Evolutionary conservation across 164 flowering plant species (phyloP).

Genomic region (Macadamia integrifolia): DNA sequence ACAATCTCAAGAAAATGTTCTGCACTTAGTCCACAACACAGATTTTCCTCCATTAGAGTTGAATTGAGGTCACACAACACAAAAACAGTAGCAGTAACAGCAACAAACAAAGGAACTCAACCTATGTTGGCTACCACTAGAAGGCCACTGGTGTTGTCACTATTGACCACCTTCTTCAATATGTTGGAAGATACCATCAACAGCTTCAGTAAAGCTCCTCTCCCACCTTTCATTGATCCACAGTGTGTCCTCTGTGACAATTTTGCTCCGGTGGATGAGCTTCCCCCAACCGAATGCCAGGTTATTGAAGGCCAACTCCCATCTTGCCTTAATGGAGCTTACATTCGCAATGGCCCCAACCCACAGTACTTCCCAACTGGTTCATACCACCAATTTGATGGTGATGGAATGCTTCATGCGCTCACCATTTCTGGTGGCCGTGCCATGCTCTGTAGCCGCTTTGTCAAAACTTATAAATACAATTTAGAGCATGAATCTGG

Average conservation of each 20-base stretch:
- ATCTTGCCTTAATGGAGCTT: slow-evolving; percentile 44
- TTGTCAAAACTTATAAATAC: slow-evolving; percentile 48
- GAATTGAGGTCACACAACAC: slow-evolving; percentile 20
- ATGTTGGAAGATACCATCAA: slow-evolving; percentile 39
- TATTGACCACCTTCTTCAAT: slow-evolving; percentile 22
- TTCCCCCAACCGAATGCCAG: slow-evolving; percentile 51
- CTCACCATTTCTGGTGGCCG: slow-evolving; percentile 35
- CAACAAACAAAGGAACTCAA: background rate
- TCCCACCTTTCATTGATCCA: slow-evolving; percentile 42
- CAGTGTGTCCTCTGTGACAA: slow-evolving; percentile 35
- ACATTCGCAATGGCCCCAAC: slow-evolving; percentile 26
- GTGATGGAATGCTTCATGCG: slow-evolving; percentile 71
- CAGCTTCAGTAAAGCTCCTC: slow-evolving; percentile 46
- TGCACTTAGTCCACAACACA: too few species aligned
- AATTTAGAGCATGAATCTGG: slow-evolving; percentile 29
- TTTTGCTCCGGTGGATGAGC: slow-evolving; percentile 68
- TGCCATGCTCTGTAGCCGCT: slow-evolving; percentile 55
- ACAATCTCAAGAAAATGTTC: too few species aligned
- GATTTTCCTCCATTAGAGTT: slow-evolving; percentile 17
- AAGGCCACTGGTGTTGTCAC: slow-evolving; percentile 9
- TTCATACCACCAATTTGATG: slow-evolving; percentile 60
- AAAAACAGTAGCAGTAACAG: background rate
- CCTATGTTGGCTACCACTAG: background rate
- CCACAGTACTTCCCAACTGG: slow-evolving; percentile 49
- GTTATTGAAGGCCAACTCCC: slow-evolving; percentile 41